phyloP scores from a whole-genome alignment of 225 moss, liverwort and hornwort species.

The Bryum argenteum region DNA sequence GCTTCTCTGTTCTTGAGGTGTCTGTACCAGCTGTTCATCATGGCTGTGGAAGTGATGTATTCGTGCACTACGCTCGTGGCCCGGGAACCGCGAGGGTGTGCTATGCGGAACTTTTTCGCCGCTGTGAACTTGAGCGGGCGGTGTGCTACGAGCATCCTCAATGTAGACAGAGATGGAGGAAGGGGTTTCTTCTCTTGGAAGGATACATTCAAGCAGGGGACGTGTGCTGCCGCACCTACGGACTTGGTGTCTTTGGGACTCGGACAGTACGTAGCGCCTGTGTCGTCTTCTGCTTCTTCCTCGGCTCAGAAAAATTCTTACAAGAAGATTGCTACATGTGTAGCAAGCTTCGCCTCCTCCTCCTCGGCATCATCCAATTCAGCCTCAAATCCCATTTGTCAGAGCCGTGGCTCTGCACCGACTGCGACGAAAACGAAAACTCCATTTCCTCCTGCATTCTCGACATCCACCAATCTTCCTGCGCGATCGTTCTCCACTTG shows the following conservation, averaged over 20 bases:
- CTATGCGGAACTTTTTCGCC: conserved; percentile 33
- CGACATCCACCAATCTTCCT: conserved; percentile 31
- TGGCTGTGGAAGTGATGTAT: conserved; percentile 47
- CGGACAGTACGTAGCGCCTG: conserved; percentile 27
- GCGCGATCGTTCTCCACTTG: conserved; percentile 45
- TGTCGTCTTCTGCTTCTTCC: conserved; percentile 27
- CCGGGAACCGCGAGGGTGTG: conserved; percentile 41
- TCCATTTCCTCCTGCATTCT: conserved; percentile 37
- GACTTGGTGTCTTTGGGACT: conserved; percentile 43
- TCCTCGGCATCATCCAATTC: conserved; percentile 26
- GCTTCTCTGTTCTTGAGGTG: conserved; percentile 36
- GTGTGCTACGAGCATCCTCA: conserved; percentile 21
- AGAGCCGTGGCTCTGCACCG: conserved; percentile 22
- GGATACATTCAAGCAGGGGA: conserved; percentile 45
- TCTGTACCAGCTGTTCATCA: conserved; percentile 44
- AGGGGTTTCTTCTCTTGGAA: conserved; percentile 34
- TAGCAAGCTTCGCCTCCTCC: conserved; percentile 41
- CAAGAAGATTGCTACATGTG: conserved; percentile 54
- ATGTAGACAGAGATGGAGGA: conserved; percentile 41
- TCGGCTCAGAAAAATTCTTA: conserved; percentile 31
- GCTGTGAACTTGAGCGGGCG: conserved; percentile 38
- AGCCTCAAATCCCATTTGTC: conserved; percentile 18
- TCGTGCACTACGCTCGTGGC: conserved; percentile 46
- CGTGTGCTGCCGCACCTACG: conserved; percentile 43
- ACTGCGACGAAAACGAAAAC: conserved; percentile 30